These are phyloP conservation scores for Candida verbasci DNA, from an alignment of 805 yeast genomes.

Conservation along the genomic window DNA sequence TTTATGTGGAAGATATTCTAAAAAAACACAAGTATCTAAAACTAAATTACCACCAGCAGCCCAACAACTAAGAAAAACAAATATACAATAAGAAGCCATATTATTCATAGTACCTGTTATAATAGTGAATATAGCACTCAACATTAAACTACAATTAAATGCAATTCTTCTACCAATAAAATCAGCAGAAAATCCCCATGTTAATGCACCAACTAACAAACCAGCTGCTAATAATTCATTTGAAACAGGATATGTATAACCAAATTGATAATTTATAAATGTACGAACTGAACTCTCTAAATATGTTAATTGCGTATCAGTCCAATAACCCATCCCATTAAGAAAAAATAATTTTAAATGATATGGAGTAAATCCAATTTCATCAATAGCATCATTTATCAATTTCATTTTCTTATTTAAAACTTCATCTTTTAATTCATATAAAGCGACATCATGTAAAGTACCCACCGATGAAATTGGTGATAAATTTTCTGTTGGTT, in stretches of 20 bases:
- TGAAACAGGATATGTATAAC: conserved; percentile 38
- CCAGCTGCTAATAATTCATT: conserved; percentile 39
- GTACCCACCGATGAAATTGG: conserved; percentile 1
- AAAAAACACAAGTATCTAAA: conserved; percentile 23
- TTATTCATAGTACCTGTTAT: conserved; percentile 23
- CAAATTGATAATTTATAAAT: conserved; percentile 46
- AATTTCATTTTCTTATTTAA: conserved; percentile 22
- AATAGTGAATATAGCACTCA: conserved; percentile 19
- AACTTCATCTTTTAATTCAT: conserved; percentile 28
- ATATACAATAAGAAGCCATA: conserved; percentile 21
- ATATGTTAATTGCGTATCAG: conserved; percentile 48
- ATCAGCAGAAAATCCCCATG: conserved; percentile 51
- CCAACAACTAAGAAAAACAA: conserved; percentile 17
- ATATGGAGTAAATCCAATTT: conserved; percentile 48
- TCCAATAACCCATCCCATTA: conserved; percentile 56
- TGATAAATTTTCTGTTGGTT: not conserved
- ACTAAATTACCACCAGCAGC: conserved; percentile 27
- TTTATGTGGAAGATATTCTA: conserved; percentile 24
- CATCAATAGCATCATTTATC: conserved; percentile 29
- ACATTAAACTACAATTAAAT: conserved; percentile 30
- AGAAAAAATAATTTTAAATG: conserved; percentile 47
- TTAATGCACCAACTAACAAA: conserved; percentile 43
- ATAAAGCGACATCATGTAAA: conserved; percentile 13
- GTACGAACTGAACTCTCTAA: conserved; percentile 44
- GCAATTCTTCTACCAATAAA: conserved; percentile 51